Evolutionary conservation across 805 yeast genomes (phyloP).

Genomic region (Suhomyces xylopsoci): DNA sequence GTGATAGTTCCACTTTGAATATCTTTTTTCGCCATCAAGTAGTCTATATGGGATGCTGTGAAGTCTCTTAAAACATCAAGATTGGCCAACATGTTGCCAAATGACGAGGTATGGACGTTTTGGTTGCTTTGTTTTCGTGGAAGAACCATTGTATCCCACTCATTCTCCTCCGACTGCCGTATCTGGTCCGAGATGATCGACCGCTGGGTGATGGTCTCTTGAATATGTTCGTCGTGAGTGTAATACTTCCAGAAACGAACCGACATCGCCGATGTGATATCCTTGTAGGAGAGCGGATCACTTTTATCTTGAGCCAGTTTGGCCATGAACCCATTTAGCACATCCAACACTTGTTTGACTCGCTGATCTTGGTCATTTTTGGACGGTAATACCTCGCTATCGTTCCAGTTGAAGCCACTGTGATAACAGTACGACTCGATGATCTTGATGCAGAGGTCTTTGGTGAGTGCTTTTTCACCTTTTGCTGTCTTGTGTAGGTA

Average conservation of each 20-base stretch:
- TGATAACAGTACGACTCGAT: conserved; percentile 36
- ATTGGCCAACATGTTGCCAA: conserved; percentile 35
- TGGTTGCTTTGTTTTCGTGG: conserved; percentile 22
- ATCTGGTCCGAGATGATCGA: conserved; percentile 10
- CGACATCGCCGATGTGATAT: conserved; percentile 30
- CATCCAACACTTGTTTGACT: conserved; percentile 29
- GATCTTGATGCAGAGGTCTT: conserved; percentile 30
- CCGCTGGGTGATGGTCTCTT: conserved; percentile 8
- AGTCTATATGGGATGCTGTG: conserved; percentile 20
- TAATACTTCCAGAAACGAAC: conserved; percentile 24
- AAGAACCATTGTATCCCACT: conserved; percentile 9
- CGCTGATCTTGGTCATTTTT: conserved; percentile 19
- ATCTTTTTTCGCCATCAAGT: conserved; percentile 10
- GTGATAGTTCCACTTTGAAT: conserved; percentile 15
- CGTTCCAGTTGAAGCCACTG: conserved; percentile 8
- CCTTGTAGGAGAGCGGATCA: conserved; percentile 19
- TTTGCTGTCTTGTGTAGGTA: conserved; percentile 27
- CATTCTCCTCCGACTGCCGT: conserved; percentile 11
- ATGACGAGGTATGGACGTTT: conserved; percentile 21
- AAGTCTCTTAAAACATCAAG: conserved; percentile 20
- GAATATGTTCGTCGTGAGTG: conserved; percentile 24
- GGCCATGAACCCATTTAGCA: conserved; percentile 24
- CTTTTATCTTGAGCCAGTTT: conserved; percentile 12
- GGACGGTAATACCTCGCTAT: conserved; percentile 4
- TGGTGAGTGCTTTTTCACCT: conserved; percentile 33